Conservation (phyloP, 306 rosid genomes). For the Calophaca sinica region DNA sequence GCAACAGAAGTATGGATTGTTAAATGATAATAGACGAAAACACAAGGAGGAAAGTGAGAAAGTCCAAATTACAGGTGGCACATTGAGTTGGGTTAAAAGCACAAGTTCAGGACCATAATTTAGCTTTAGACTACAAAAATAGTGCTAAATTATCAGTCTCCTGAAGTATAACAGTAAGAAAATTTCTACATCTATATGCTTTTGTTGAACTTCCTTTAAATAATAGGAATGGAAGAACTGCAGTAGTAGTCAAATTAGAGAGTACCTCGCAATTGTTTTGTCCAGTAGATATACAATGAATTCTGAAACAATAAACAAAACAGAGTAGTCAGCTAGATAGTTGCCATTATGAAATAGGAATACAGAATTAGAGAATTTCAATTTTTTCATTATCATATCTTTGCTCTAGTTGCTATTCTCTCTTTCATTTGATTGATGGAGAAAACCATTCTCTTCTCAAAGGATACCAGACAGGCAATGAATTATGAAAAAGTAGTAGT, state of each 20-base stretch:
- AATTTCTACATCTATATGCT: conserved; percentile 22
- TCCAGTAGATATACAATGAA: conserved; percentile 73
- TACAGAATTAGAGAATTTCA: neutral
- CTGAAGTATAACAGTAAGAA: neutral
- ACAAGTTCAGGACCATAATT: neutral
- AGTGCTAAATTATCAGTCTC: conserved; percentile 6
- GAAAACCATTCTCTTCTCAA: conserved; percentile 1
- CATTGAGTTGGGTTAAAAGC: too few relatives aligned
- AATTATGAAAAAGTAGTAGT: conserved; percentile 1
- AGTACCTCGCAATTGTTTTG: conserved; percentile 86
- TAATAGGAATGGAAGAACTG: conserved; percentile 3
- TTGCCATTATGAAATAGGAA: neutral
- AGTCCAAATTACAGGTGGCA: too few relatives aligned
- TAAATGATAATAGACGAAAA: too few relatives aligned
- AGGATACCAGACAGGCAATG: neutral
- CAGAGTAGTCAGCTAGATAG: conserved; percentile 29
- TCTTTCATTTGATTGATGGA: neutral
- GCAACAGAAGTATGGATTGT: too few relatives aligned
- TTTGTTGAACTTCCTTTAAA: neutral
- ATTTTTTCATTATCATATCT: conserved; percentile 21
- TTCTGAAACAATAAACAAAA: conserved; percentile 65
- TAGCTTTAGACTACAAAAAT: neutral
- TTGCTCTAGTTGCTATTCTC: conserved; percentile 20
- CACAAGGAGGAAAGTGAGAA: too few relatives aligned
- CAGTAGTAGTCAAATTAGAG: conserved; percentile 36